phyloP scores from a whole-genome alignment of 495 filamentous ascomycete species.

The Neurospora sp. region DNA sequence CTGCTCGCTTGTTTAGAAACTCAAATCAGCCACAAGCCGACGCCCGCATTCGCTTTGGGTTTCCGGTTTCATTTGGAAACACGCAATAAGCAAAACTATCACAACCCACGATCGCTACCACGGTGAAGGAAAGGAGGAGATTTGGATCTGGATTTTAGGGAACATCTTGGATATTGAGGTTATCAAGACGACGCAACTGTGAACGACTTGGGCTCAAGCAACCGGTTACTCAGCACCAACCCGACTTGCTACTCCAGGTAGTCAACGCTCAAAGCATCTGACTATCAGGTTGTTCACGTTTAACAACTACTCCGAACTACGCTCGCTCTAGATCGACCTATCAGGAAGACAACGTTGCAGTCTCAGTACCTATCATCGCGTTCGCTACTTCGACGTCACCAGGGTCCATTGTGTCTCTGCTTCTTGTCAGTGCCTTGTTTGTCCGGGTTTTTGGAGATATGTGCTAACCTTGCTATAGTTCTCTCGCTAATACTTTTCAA shows the following conservation, averaged over 20 bases:
- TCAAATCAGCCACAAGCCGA: background rate
- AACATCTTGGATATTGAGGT: constrained; percentile 10
- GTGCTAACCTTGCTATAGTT: constrained; percentile 22
- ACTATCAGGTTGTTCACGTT: background rate
- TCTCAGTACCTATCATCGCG: constrained; percentile 1
- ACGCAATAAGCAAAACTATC: background rate
- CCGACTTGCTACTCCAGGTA: background rate
- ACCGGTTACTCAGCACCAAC: background rate
- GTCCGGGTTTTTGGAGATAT: background rate
- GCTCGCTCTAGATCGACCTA: background rate
- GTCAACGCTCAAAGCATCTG: background rate
- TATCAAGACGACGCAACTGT: background rate
- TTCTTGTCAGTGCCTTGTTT: constrained; percentile 25
- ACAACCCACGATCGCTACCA: constrained; percentile 24
- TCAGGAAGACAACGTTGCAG: background rate
- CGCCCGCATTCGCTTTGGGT: constrained; percentile 8
- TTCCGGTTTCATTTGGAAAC: constrained; percentile 7
- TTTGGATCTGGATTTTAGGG: background rate
- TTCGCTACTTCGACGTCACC: constrained; percentile 26
- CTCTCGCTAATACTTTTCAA: constrained; percentile 29
- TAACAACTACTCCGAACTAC: background rate
- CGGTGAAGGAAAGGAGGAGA: constrained; percentile 8
- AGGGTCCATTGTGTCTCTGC: constrained; percentile 25
- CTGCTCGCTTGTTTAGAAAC: background rate
- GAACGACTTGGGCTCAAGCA: background rate